phyloP scores from a whole-genome alignment of 2,329 filamentous ascomycete species.

The Sarocladium brachiariae region DNA sequence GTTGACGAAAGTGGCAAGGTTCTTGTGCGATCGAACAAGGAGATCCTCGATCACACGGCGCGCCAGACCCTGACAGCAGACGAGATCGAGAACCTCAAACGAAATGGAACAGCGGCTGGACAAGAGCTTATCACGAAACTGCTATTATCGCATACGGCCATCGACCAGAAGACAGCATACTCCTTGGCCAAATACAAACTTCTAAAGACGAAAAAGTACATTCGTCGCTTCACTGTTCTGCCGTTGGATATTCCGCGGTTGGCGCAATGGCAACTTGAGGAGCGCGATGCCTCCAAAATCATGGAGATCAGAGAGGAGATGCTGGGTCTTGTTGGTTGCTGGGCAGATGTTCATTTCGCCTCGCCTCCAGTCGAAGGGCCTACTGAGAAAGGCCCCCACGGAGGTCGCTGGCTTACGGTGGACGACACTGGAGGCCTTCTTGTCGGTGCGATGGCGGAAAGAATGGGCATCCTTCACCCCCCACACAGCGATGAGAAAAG shows the following conservation, averaged over 20 bases:
- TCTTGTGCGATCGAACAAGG: slow-evolving; percentile 49
- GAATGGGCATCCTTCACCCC: slow-evolving; percentile 72
- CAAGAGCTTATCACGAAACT: slow-evolving; percentile 91
- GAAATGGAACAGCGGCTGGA: slow-evolving; percentile 68
- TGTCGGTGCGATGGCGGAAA: slow-evolving; percentile 77
- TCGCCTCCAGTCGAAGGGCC: slow-evolving; percentile 21
- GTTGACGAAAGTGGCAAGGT: slow-evolving; percentile 36
- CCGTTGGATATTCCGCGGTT: slow-evolving; percentile 75
- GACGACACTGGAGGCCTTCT: slow-evolving; percentile 83
- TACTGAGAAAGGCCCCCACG: slow-evolving; percentile 17
- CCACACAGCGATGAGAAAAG: slow-evolving; percentile 21
- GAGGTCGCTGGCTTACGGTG: slow-evolving; percentile 66
- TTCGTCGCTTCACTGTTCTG: slow-evolving; percentile 77
- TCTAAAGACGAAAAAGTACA: slow-evolving; percentile 88
- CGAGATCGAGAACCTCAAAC: slow-evolving; percentile 70
- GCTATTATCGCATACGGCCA: slow-evolving; percentile 76
- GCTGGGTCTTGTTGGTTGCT: slow-evolving; percentile 74
- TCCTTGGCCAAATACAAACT: slow-evolving; percentile 94
- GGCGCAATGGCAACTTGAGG: slow-evolving; percentile 68
- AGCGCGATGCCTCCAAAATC: slow-evolving; percentile 73
- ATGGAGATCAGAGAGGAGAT: slow-evolving; percentile 83
- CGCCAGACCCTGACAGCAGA: slow-evolving; percentile 72
- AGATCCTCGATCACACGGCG: slow-evolving; percentile 53
- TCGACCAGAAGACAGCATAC: slow-evolving; percentile 92
- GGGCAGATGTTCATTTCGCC: slow-evolving; percentile 77